Evolutionary conservation across 1,284 basidiomycete species (phyloP), one percentile per base, ranked within the genome.

Genomic region (Cerioporus squamosus): DNA sequence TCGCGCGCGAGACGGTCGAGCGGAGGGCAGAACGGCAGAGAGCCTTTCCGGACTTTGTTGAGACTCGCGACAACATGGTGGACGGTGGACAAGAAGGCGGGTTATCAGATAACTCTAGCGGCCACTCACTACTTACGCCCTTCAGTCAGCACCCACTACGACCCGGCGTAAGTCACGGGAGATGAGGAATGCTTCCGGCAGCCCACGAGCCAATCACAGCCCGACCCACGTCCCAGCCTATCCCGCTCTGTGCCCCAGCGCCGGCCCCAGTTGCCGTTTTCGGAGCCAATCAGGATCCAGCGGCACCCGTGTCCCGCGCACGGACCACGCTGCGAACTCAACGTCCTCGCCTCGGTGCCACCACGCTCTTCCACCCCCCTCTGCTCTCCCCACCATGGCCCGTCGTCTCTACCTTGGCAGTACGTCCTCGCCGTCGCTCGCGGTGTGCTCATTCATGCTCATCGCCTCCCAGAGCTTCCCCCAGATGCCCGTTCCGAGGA

Each of bases 371-470:
- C 49, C 33, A 49, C 46, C 17, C 69, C 75, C 74, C 74, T 72
- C 57, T 60, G 59, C 82, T 71, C 59, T 60, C 61, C 82, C 82
- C 77, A 83, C 78, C 75, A 92, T 91, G 88, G 84, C 89, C 62
- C 85, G 88, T 75, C 87, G 91, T 74, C 84, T 93, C 60, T 93
- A 93, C 70, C 87, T 93, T 70, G 91, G 91, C 74, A 87, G 91
- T 93, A 77, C 68, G 90, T 52, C 33, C 43, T 62, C 46, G 23
- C 20, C 52, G 26, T 24, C 42, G n/a, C 56, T 29, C 49, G 15
- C 3, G 2, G 20, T 24, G 4, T 10, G 2, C 3, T 33, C 12
- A 51, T 7, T 24, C 42, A 49, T 17, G 43, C 46, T 45, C 31
- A 18, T 39, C 39, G 43, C 22, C 36, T 38, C 23, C 14, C 53